These are phyloP conservation scores for Gossypium turneri DNA, from an alignment of 345 rosid species.

Conservation along the genomic window DNA sequence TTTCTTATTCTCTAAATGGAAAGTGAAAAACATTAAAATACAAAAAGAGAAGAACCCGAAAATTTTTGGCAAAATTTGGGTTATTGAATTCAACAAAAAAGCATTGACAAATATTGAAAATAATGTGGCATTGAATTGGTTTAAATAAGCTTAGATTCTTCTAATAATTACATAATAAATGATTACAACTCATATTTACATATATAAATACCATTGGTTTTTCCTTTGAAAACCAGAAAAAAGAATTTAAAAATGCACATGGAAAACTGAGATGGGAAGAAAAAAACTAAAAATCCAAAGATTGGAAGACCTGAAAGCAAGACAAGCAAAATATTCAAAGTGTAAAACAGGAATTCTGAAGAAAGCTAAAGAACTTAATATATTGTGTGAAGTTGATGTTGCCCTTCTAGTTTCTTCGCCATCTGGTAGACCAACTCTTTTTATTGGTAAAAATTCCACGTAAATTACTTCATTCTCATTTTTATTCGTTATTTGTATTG, in stretches of 20 bases:
- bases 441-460: slow-evolving; percentile 15
- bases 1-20: no score
- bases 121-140: neutral
- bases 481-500: no score
- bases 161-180: neutral
- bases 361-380: slow-evolving; percentile 33
- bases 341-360: slow-evolving; percentile 39
- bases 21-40: no score
- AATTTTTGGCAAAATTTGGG: no score
- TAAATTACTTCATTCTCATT: neutral
- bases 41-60: no score
- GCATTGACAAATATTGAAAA: neutral
- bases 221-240: neutral
- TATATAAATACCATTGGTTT: neutral
- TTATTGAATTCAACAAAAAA: neutral
- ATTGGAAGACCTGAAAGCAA: slow-evolving; percentile 27
- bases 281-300: slow-evolving; percentile 27
- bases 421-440: slow-evolving; percentile 14
- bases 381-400: slow-evolving; percentile 33
- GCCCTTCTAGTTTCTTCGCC: slow-evolving; percentile 34
- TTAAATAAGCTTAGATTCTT: neutral
- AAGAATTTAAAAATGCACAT: neutral
- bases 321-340: slow-evolving; percentile 46
- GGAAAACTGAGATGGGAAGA: slow-evolving; percentile 21
- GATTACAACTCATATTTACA: neutral